A percentile compares a stretch with the other conserved stretches of the same genome.
These are phyloP conservation scores for Podospora conica DNA, from an alignment of 495 filamentous ascomycete species.

Conservation along the genomic window DNA sequence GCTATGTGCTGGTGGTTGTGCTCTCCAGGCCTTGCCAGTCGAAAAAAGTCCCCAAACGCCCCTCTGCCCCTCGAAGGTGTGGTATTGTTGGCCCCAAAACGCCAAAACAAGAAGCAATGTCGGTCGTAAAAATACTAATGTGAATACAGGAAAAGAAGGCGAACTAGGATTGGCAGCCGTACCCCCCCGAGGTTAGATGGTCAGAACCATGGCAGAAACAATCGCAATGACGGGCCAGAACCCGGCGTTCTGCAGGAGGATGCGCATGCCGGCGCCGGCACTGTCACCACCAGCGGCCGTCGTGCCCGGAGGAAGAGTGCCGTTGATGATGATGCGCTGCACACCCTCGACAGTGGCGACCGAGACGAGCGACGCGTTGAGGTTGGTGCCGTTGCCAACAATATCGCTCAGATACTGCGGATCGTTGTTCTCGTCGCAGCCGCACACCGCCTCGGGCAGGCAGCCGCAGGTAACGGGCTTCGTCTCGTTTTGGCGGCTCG, in stretches of 20 bases:
- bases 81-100: not conserved
- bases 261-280: slow-evolving; percentile 30
- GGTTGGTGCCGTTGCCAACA: slow-evolving; percentile 61
- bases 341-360: slow-evolving; percentile 70
- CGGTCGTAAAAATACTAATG: not conserved
- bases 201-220: slow-evolving; percentile 48
- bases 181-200: slow-evolving; percentile 20
- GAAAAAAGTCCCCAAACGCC: not conserved
- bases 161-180: not conserved
- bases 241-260: slow-evolving; percentile 44
- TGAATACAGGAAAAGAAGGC: not conserved
- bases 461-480: slow-evolving; percentile 72
- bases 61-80: not conserved
- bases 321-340: slow-evolving; percentile 71
- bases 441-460: slow-evolving; percentile 61
- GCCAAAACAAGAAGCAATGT: not conserved
- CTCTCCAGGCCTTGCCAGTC: not conserved
- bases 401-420: slow-evolving; percentile 49
- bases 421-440: slow-evolving; percentile 71
- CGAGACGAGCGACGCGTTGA: slow-evolving; percentile 58
- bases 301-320: slow-evolving; percentile 80
- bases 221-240: slow-evolving; percentile 56
- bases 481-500: slow-evolving; percentile 55
- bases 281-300: slow-evolving; percentile 53
- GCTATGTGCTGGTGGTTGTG: not conserved